Evolutionary conservation across 148 eudicot genomes (phyloP).

Genomic region (Persicaria tinctoria): DNA sequence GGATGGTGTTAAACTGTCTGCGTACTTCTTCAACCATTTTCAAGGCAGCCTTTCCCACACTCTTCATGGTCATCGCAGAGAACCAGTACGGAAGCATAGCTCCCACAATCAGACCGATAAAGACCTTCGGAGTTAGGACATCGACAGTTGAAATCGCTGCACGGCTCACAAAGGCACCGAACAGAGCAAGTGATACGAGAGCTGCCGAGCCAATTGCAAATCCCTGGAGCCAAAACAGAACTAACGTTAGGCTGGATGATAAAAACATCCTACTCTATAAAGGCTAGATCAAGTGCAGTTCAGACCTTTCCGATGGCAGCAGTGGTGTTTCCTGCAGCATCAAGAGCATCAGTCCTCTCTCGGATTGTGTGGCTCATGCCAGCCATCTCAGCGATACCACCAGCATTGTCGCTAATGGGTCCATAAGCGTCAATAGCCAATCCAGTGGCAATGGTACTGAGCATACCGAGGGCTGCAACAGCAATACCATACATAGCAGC

Average conservation of each 20-base stretch:
- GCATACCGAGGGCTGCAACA: slow-evolving; percentile 88
- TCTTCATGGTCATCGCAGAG: slow-evolving; percentile 99
- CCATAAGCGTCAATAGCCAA: slow-evolving; percentile 95
- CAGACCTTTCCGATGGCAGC: slow-evolving; percentile 91
- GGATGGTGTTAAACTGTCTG: slow-evolving; percentile 85
- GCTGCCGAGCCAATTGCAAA: slow-evolving; percentile 95
- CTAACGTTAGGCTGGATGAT: not conserved
- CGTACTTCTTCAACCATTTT: slow-evolving; percentile 98
- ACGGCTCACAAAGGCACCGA: slow-evolving; percentile 88
- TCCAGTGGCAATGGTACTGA: slow-evolving; percentile 89
- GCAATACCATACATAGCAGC: slow-evolving; percentile 97
- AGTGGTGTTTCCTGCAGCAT: slow-evolving; percentile 95
- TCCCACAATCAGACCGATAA: slow-evolving; percentile 84
- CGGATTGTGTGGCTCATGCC: slow-evolving; percentile 90
- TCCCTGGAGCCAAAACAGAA: slow-evolving; percentile 35
- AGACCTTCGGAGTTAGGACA: slow-evolving; percentile 77
- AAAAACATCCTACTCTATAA: not conserved
- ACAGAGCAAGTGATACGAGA: slow-evolving; percentile 83
- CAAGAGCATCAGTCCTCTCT: slow-evolving; percentile 94
- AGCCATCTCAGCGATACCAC: slow-evolving; percentile 97
- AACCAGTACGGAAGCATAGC: slow-evolving; percentile 99
- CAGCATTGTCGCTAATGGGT: slow-evolving; percentile 96
- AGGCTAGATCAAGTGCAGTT: not conserved
- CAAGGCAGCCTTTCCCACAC: slow-evolving; percentile 91
- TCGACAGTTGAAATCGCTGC: slow-evolving; percentile 67